Percentiles rank a stretch among this genome's conserved stretches.
Conservation (phyloP, 129 eudicot species). For the Lonicera japonica region DNA sequence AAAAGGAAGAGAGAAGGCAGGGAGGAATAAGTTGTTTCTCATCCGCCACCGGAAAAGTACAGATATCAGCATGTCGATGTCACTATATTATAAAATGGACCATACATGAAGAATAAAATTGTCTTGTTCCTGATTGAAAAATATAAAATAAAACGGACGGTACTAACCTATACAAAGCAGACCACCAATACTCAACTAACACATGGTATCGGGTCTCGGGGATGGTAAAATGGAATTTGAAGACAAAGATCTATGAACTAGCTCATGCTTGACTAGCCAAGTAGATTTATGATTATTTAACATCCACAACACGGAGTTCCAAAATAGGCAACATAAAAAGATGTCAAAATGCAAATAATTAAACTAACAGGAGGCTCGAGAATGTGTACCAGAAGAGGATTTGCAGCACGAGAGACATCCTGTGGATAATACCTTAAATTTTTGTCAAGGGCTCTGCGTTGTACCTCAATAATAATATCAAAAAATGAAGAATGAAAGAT, state of each 20-base stretch:
- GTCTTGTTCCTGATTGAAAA: too few relatives aligned
- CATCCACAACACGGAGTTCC: too few relatives aligned
- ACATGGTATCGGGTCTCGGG: too few relatives aligned
- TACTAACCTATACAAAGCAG: too few relatives aligned
- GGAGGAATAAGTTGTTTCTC: background rate
- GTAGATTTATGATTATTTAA: too few relatives aligned
- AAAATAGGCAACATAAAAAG: slow-evolving; percentile 3
- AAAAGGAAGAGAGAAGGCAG: slow-evolving; percentile 1
- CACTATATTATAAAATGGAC: background rate
- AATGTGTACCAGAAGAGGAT: slow-evolving; percentile 69
- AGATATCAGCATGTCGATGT: background rate
- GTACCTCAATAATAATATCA: slow-evolving; percentile 16
- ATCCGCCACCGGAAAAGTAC: background rate
- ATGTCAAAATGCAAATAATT: slow-evolving; percentile 2
- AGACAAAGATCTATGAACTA: too few relatives aligned
- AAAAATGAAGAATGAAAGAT: slow-evolving; percentile 1
- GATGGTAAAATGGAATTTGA: too few relatives aligned
- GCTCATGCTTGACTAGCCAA: too few relatives aligned
- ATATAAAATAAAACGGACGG: too few relatives aligned
- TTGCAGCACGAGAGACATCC: slow-evolving; percentile 86
- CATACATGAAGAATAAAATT: background rate
- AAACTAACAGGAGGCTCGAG: slow-evolving; percentile 15
- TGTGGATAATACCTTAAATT: slow-evolving; percentile 83
- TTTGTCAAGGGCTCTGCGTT: slow-evolving; percentile 42
- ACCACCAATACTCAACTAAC: too few relatives aligned